Evolutionary conservation across 805 yeast species (phyloP).

Genomic region (Priceomyces carsonii): DNA sequence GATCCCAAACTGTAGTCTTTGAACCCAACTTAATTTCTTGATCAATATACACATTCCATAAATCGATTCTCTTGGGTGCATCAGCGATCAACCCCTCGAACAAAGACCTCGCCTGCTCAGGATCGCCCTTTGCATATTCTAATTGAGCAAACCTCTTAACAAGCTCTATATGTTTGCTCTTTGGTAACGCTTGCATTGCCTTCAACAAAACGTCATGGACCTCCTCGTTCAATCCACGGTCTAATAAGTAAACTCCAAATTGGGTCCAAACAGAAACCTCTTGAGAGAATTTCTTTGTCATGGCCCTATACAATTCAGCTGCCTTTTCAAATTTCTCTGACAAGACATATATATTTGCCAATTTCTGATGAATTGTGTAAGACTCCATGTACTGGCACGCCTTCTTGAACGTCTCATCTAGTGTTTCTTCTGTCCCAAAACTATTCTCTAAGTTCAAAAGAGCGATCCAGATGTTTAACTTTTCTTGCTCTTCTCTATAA

Average conservation of each 20-base stretch:
- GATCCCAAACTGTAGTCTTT: constrained; percentile 66
- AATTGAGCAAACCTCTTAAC: constrained; percentile 87
- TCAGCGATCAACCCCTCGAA: constrained; percentile 90
- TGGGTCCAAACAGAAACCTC: constrained; percentile 74
- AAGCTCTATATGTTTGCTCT: constrained; percentile 72
- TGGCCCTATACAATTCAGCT: constrained; percentile 60
- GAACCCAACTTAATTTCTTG: constrained; percentile 77
- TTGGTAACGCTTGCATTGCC: constrained; percentile 71
- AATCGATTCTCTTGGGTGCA: constrained; percentile 87
- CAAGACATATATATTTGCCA: constrained; percentile 71
- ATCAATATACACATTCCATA: constrained; percentile 95
- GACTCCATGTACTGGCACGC: constrained; percentile 93
- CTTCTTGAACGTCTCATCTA: constrained; percentile 78
- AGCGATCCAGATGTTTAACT: constrained; percentile 95
- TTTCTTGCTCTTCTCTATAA: constrained; percentile 90
- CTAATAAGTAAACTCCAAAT: constrained; percentile 76
- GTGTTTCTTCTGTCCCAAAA: constrained; percentile 82
- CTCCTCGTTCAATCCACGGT: constrained; percentile 53
- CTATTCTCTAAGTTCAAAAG: constrained; percentile 89
- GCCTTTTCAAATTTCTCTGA: constrained; percentile 75
- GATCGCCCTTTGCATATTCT: constrained; percentile 83
- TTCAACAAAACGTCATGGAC: constrained; percentile 75
- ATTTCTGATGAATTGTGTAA: constrained; percentile 72
- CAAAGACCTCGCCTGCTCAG: constrained; percentile 92
- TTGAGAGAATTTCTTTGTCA: constrained; percentile 77